Percentiles rank a stretch among this genome's conserved stretches.
These are phyloP conservation scores for Chloris gayana DNA, from an alignment of 176 grass and related monocot genomes.

Conservation along the genomic window DNA sequence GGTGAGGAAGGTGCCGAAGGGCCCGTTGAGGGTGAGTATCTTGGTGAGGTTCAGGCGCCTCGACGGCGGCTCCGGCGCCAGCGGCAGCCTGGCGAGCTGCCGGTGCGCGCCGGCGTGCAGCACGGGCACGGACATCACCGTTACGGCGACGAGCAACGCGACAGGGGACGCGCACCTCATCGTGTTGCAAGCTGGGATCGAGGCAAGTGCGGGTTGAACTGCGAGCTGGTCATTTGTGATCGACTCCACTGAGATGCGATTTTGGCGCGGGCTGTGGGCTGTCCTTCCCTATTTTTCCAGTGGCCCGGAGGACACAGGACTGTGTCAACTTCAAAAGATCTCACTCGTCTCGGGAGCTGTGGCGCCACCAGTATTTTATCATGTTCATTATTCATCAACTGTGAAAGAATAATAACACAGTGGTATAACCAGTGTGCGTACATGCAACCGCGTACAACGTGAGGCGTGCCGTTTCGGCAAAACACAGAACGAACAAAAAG, in stretches of 20 bases:
- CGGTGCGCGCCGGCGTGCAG: conserved; percentile 9
- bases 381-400: neutral
- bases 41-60: conserved; percentile 38
- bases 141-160: neutral
- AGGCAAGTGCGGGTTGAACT: neutral
- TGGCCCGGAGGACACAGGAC: conserved; percentile 33
- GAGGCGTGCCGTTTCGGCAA: conserved; percentile 1
- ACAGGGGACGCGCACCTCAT: conserved; percentile 3
- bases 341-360: neutral
- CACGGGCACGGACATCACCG: neutral
- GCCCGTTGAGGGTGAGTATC: conserved; percentile 24
- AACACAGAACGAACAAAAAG: neutral
- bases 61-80: neutral
- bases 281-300: conserved; percentile 33
- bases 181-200: neutral
- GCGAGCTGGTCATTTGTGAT: neutral
- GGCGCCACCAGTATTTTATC: neutral
- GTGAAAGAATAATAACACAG: neutral
- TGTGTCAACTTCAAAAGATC: conserved; percentile 19
- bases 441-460: neutral
- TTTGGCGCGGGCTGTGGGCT: conserved; percentile 12
- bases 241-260: neutral
- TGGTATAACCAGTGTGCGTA: neutral
- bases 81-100: neutral
- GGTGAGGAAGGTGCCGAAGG: conserved; percentile 46